Evolutionary conservation across 495 filamentous ascomycete genomes (phyloP).

Genomic region (Stereocaulon alpinum): DNA sequence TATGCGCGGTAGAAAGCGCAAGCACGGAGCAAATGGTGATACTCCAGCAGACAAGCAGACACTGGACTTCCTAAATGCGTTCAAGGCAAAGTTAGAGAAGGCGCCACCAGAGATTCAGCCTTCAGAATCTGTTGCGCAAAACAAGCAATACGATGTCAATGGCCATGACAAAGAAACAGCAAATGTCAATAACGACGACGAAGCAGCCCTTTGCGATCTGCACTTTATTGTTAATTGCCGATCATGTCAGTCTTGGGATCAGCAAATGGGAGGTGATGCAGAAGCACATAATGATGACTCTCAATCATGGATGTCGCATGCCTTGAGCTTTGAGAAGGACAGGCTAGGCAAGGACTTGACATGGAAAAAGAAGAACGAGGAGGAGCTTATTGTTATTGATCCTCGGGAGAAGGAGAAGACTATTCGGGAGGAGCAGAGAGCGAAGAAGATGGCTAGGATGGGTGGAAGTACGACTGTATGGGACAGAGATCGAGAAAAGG

Average conservation of each 20-base stretch:
- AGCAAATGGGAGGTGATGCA: constrained; percentile 32
- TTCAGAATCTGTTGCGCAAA: constrained; percentile 23
- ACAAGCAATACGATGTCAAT: constrained; percentile 25
- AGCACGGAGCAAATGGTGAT: constrained; percentile 41
- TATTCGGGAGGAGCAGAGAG: constrained; percentile 51
- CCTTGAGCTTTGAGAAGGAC: constrained; percentile 78
- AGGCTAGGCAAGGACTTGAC: constrained; percentile 82
- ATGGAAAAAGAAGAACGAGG: constrained; percentile 78
- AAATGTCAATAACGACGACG: constrained; percentile 49
- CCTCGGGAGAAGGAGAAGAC: constrained; percentile 75
- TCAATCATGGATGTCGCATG: constrained; percentile 53
- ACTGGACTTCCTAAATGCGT: constrained; percentile 60
- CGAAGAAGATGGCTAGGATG: constrained; percentile 37
- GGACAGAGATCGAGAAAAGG: constrained; percentile 40
- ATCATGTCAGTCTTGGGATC: constrained; percentile 74
- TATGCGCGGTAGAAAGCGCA: constrained; percentile 69
- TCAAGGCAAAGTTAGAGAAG: constrained; percentile 65
- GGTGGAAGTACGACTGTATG: constrained; percentile 41
- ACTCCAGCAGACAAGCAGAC: constrained; percentile 48
- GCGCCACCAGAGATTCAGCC: constrained; percentile 33
- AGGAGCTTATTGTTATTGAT: constrained; percentile 91
- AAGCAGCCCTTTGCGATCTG: constrained; percentile 68
- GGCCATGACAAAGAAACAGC: constrained; percentile 21
- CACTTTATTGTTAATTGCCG: constrained; percentile 92
- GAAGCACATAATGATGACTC: constrained; percentile 50